A percentile compares a stretch with the other conserved stretches of the same genome.
These are phyloP conservation scores for Ophiorrhiza pumila DNA, from an alignment of 257 asterid genomes.

Conservation along the genomic window DNA sequence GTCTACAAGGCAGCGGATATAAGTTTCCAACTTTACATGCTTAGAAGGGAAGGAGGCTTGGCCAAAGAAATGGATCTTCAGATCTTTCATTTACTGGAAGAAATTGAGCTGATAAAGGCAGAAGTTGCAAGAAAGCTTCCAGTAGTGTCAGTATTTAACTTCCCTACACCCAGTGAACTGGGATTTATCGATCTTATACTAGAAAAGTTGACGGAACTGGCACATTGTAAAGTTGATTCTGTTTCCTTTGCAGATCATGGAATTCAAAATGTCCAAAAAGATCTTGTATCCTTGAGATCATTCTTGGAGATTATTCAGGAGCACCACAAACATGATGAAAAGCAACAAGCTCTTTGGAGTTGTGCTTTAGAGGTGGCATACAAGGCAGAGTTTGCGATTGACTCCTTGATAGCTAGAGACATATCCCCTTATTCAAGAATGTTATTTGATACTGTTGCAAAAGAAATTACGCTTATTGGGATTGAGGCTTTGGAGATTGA, in stretches of 20 bases:
- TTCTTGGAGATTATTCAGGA: neutral
- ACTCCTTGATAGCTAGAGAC: neutral
- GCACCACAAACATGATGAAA: neutral
- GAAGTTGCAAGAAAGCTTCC: neutral
- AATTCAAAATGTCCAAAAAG: neutral
- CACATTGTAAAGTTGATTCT: neutral
- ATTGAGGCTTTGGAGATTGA: neutral
- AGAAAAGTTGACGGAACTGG: neutral
- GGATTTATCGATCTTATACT: neutral
- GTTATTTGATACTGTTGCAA: neutral
- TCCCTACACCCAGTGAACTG: neutral
- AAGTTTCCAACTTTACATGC: neutral
- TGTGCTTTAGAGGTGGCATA: neutral
- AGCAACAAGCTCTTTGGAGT: neutral
- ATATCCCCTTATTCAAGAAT: neutral
- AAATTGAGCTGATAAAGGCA: neutral
- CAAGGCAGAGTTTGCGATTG: slow-evolving; percentile 2
- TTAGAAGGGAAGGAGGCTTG: neutral
- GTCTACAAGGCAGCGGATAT: neutral
- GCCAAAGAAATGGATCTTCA: neutral
- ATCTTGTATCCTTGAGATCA: neutral
- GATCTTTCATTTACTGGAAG: neutral
- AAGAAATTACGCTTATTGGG: neutral
- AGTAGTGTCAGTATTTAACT: neutral
- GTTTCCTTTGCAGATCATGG: neutral